These are phyloP conservation scores for Ostreobium quekettii DNA, from an alignment of 139 green algal genomes.

Conservation along the genomic window DNA sequence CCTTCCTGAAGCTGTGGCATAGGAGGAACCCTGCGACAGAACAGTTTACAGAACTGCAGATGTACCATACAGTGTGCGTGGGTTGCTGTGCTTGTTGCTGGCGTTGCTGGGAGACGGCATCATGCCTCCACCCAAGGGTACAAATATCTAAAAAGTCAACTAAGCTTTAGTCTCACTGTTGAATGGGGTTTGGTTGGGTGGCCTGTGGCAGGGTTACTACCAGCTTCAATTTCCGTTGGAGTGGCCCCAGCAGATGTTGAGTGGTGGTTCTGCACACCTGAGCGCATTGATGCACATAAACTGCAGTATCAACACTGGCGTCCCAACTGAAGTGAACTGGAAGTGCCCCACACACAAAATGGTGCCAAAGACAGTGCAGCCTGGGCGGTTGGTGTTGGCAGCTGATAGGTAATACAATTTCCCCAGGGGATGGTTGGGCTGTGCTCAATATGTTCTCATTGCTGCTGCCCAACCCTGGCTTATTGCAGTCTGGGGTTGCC, in stretches of 20 bases:
- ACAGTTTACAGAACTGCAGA: background rate
- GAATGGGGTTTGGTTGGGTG: background rate
- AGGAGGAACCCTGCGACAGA: background rate
- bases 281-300: conserved; percentile 25
- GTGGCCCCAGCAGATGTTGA: conserved; percentile 2
- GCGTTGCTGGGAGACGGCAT: background rate
- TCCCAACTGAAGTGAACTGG: conserved; percentile 14
- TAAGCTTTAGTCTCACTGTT: too few relatives aligned
- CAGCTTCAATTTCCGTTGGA: conserved; percentile 6
- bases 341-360: conserved; percentile 15
- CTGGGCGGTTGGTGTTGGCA: conserved; percentile 9
- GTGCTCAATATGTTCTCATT: too few relatives aligned
- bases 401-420: conserved; percentile 8
- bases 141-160: too few relatives aligned
- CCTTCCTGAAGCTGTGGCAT: too few relatives aligned
- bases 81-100: background rate
- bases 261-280: background rate
- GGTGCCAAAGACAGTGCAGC: background rate
- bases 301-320: conserved; percentile 35
- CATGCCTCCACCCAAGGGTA: background rate
- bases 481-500: background rate
- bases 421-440: too few relatives aligned
- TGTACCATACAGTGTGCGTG: background rate
- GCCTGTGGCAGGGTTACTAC: background rate
- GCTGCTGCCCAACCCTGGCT: background rate